These are phyloP conservation scores for Agrostemma githago DNA, from an alignment of 148 eudicot genomes.

Conservation along the genomic window DNA sequence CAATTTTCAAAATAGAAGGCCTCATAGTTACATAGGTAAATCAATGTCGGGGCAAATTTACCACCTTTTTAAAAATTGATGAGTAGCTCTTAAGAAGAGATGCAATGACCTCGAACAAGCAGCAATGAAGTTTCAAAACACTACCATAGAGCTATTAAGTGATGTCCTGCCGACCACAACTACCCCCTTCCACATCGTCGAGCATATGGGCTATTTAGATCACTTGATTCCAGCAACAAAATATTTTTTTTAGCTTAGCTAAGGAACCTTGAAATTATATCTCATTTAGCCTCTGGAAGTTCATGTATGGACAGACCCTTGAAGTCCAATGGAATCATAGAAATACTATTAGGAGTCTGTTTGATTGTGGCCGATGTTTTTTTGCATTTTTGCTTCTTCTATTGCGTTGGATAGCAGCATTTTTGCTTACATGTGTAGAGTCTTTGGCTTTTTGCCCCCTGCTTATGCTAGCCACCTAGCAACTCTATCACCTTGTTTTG, in stretches of 20 bases:
- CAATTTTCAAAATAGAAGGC: too few species aligned
- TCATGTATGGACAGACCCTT: constrained; percentile 5
- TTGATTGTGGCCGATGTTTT: background rate
- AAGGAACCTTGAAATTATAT: background rate
- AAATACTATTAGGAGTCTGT: background rate
- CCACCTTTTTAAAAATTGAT: too few species aligned
- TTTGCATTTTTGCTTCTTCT: background rate
- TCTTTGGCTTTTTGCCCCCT: background rate
- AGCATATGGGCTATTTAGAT: background rate
- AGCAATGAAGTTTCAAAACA: too few species aligned
- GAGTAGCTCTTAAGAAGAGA: too few species aligned
- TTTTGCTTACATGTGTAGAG: background rate
- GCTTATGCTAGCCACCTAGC: background rate
- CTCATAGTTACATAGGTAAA: too few species aligned
- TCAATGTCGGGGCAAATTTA: too few species aligned
- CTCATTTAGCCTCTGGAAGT: background rate
- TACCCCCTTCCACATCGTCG: background rate
- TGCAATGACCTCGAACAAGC: too few species aligned
- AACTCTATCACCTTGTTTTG: background rate
- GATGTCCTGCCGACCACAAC: too few species aligned
- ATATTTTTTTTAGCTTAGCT: background rate
- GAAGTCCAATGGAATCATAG: background rate
- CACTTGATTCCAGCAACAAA: background rate
- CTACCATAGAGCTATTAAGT: too few species aligned
- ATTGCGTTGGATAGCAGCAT: background rate